Base-by-base conservation (phyloP, 2,329 filamentous ascomycete genomes). In the Didymosphaeria variabile region DNA sequence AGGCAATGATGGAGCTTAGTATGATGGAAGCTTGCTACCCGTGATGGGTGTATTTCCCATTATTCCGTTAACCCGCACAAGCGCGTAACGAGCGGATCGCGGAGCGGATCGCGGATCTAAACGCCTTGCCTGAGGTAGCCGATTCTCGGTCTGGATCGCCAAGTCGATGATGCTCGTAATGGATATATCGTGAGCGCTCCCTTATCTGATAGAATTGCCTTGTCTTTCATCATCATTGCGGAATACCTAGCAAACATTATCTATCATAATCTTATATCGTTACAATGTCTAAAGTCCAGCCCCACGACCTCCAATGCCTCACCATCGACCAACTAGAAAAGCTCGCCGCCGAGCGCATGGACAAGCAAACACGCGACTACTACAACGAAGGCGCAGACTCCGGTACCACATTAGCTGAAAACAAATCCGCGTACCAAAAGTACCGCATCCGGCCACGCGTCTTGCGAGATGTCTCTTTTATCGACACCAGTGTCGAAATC, bases 301-400 rank as follows among this genome's bases (percentile, higher is more conserved):
- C 31, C n/a, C 49, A 52, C 32, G 49, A 52, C 21, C 19, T 52
- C 3, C 29, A 36, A 57, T 49, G 32, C 29, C 45, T 49, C 10
- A 47, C 26, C 19, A 57, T 57, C 17, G 42, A 57, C 19, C 32
- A 49, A 6, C 31, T 49, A 7, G 31, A 57, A 40, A 38, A 57
- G 15, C 44, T 45, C n/a, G 45, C 45, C 10, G 40, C 40, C n/a
- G 42, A 46, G 13, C 54, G 45, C 13, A 46, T 57, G 54, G 42
- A 52, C 32, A 52, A 52, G 32, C 49, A 52, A 23, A 52, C 32
- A 26, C 54, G 42, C 15, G 58, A 60, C 36, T 60, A 51, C 58
- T 87, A 83, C 72, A 87, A 88, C 67, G 84, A 83, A 62, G 85
- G 85, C 5, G 83, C 85, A 5, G 86, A 86, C 75, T 84, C 85